Conservation (phyloP, 495 filamentous ascomycete genomes). For the Tuber calosporum region DNA sequence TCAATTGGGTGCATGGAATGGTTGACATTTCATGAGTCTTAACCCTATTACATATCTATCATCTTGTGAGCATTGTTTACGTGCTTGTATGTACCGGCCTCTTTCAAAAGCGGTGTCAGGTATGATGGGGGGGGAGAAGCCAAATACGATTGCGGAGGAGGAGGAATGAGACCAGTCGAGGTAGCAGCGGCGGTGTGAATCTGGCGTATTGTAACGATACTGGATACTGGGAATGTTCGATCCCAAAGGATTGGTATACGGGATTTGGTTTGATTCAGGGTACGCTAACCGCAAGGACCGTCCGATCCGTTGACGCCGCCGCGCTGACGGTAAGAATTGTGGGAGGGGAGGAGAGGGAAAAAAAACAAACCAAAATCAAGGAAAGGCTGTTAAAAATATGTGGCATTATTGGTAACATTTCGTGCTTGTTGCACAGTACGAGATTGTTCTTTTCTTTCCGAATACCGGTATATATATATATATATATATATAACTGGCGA, state of each 20-base stretch:
- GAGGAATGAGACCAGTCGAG: not conserved
- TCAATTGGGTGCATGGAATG: not conserved
- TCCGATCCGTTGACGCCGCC: not conserved
- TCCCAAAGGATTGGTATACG: slow-evolving; percentile 6
- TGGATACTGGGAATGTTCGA: not conserved
- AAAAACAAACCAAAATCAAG: not conserved
- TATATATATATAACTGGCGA: not conserved
- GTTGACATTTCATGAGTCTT: not conserved
- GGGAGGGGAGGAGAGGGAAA: not conserved
- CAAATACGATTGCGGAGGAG: not conserved
- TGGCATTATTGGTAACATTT: not conserved
- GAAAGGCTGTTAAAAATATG: not conserved
- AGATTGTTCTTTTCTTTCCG: not conserved
- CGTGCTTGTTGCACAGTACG: not conserved
- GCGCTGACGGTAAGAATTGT: not conserved
- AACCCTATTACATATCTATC: not conserved
- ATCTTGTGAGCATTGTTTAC: not conserved
- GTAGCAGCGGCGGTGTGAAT: not conserved
- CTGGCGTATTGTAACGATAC: not conserved
- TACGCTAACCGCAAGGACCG: not conserved
- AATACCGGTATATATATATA: too few relatives aligned
- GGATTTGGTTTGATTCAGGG: slow-evolving; percentile 1
- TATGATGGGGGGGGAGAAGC: not conserved
- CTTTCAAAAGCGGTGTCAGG: not conserved
- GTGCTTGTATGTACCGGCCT: not conserved